A percentile compares a stretch with the other conserved stretches of the same genome.
Evolutionary conservation across 106 monocot species (phyloP).

Genomic region (Gastrodia elata): DNA sequence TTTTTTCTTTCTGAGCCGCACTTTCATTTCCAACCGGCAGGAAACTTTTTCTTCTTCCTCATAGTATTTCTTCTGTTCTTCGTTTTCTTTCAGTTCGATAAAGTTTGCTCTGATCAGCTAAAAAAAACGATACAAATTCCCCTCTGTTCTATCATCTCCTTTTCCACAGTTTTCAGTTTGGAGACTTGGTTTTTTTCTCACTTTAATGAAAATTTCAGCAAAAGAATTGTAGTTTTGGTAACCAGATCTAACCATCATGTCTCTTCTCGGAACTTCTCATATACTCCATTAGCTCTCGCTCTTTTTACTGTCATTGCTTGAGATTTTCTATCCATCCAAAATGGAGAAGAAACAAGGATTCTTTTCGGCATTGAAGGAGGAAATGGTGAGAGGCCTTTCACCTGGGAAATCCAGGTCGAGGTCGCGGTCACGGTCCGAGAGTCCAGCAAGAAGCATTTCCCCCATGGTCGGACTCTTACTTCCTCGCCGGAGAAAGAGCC

Average conservation of each 20-base stretch:
- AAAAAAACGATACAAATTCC: not conserved
- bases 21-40: not conserved
- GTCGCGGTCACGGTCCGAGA: conserved; percentile 30
- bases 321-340: not conserved
- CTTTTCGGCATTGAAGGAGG: conserved; percentile 78
- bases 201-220: not conserved
- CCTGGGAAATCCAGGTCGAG: conserved; percentile 31
- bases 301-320: not conserved
- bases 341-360: conserved; percentile 94
- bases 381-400: conserved; percentile 64
- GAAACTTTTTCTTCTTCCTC: conserved; percentile 15
- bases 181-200: too few relatives aligned
- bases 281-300: not conserved
- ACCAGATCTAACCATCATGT: conserved; percentile 6
- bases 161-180: not conserved
- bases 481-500: conserved; percentile 18
- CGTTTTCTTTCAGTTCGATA: not conserved
- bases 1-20: not conserved
- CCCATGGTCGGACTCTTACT: conserved; percentile 33
- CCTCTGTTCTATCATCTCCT: not conserved
- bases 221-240: not conserved
- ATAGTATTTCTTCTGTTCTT: conserved; percentile 10
- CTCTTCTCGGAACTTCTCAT: not conserved
- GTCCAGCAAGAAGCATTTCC: conserved; percentile 25
- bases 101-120: conserved; percentile 9